A percentile compares a stretch with the other conserved stretches of the same genome.
Evolutionary conservation across 345 rosid species (phyloP).

Genomic region (Lepidium sativum): DNA sequence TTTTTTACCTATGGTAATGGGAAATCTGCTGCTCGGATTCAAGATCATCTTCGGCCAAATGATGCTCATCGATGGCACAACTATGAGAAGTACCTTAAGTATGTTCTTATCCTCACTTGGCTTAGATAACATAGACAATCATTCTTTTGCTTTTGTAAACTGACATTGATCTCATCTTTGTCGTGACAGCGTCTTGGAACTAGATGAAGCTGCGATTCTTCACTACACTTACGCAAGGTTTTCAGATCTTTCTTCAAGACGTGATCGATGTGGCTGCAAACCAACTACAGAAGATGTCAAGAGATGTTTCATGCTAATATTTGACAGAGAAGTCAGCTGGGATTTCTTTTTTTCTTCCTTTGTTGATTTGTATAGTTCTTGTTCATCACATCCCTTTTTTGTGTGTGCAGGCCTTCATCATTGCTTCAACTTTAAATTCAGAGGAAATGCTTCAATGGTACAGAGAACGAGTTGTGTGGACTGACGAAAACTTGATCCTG

Average conservation of each 20-base stretch:
- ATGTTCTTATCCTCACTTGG: slow-evolving; percentile 7
- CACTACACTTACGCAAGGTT: slow-evolving; percentile 79
- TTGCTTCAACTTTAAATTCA: slow-evolving; percentile 80
- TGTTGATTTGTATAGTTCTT: background rate
- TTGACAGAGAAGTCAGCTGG: slow-evolving; percentile 77
- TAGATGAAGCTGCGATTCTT: slow-evolving; percentile 73
- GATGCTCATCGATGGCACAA: slow-evolving; percentile 98
- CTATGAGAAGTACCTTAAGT: slow-evolving; percentile 68
- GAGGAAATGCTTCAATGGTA: slow-evolving; percentile 95
- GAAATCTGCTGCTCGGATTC: slow-evolving; percentile 86
- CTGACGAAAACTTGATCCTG: slow-evolving; percentile 40
- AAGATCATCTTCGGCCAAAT: slow-evolving; percentile 90
- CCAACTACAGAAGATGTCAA: slow-evolving; percentile 83
- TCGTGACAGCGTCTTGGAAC: slow-evolving; percentile 44
- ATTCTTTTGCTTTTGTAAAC: background rate
- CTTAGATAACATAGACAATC: background rate
- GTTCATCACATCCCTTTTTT: background rate
- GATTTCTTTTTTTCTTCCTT: background rate
- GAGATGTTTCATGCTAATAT: slow-evolving; percentile 92
- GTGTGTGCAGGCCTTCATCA: slow-evolving; percentile 69
- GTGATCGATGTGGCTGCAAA: slow-evolving; percentile 87
- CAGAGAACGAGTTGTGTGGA: slow-evolving; percentile 68
- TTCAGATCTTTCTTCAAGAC: slow-evolving; percentile 92
- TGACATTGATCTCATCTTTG: background rate
- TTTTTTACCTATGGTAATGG: slow-evolving; percentile 91